Conservation (phyloP, 805 yeast species). For the Cyberlindnera petersonii region DNA sequence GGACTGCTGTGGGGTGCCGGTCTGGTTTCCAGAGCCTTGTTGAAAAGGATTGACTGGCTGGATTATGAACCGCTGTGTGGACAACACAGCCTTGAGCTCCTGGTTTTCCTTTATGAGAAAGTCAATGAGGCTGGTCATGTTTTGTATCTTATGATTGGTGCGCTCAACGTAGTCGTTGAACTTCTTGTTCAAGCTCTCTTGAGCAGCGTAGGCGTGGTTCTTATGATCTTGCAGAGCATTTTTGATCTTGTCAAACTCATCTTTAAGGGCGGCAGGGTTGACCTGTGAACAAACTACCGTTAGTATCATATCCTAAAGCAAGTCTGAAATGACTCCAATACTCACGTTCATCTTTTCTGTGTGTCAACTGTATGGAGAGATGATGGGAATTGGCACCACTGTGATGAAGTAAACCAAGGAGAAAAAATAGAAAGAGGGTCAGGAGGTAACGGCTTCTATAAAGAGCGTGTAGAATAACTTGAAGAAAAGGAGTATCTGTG, state of each 20-base stretch:
- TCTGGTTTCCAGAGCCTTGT: conserved; percentile 6
- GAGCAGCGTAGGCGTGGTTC: conserved; percentile 17
- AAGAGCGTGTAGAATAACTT: too few species aligned
- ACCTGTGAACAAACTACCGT: conserved; percentile 1
- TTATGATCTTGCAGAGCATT: conserved; percentile 23
- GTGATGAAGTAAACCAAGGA: too few species aligned
- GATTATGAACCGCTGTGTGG: conserved; percentile 24
- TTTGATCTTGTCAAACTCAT: conserved; percentile 25
- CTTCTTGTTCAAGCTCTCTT: conserved; percentile 23
- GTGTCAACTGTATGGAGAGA: too few species aligned
- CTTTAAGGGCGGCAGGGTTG: conserved; percentile 19
- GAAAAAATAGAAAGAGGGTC: too few species aligned
- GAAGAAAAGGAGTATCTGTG: too few species aligned
- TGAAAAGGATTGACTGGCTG: conserved; percentile 20
- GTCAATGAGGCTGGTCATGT: conserved; percentile 23
- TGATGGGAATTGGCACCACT: too few species aligned
- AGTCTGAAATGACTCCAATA: neutral
- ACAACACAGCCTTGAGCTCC: conserved; percentile 22
- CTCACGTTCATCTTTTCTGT: conserved; percentile 13
- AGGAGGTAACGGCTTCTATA: too few species aligned
- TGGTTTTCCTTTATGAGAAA: conserved; percentile 27
- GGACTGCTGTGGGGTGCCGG: conserved; percentile 4
- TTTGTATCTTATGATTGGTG: conserved; percentile 20
- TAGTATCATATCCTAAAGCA: neutral
- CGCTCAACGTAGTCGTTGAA: conserved; percentile 24